Conservation (phyloP, 2,329 filamentous ascomycete genomes). For the Sarocladiaceae sp. region DNA sequence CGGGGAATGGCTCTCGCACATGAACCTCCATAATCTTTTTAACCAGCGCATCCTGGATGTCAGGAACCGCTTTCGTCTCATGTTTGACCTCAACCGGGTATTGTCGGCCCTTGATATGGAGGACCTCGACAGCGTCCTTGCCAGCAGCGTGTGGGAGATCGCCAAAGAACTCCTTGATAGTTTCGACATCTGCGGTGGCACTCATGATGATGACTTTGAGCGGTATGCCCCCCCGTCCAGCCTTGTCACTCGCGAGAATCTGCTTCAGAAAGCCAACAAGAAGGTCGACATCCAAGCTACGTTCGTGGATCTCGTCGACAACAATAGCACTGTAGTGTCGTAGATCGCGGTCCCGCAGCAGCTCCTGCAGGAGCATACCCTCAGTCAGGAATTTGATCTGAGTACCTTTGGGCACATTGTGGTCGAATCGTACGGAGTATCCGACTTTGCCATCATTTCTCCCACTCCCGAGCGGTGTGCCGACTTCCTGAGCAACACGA, state of each 20-base stretch:
- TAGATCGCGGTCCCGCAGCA: constrained; percentile 78
- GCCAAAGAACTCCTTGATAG: constrained; percentile 71
- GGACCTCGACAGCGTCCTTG: constrained; percentile 33
- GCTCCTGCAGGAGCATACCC: constrained; percentile 92
- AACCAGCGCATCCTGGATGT: constrained; percentile 77
- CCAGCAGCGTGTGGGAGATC: constrained; percentile 15
- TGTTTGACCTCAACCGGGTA: constrained; percentile 79
- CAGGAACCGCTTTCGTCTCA: constrained; percentile 67
- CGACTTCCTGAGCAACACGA: constrained; percentile 76
- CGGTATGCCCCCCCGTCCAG: constrained; percentile 65
- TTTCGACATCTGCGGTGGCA: constrained; percentile 86
- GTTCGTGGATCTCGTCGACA: constrained; percentile 95
- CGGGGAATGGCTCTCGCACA: constrained; percentile 81
- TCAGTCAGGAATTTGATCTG: constrained; percentile 93
- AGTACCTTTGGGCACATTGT: constrained; percentile 74
- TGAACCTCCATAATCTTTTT: constrained; percentile 85
- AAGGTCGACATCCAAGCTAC: constrained; percentile 90
- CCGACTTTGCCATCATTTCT: constrained; percentile 59
- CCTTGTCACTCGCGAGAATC: constrained; percentile 59
- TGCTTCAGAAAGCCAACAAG: constrained; percentile 84
- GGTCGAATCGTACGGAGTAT: constrained; percentile 94
- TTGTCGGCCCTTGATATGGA: constrained; percentile 78
- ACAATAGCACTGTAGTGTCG: constrained; percentile 84
- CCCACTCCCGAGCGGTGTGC: constrained; percentile 44
- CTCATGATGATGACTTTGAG: constrained; percentile 96